Evolutionary conservation across 768 basidiomycete genomes (phyloP), one percentile per base, ranked within the genome.

Genomic region (Auriscalpium vulgare): DNA sequence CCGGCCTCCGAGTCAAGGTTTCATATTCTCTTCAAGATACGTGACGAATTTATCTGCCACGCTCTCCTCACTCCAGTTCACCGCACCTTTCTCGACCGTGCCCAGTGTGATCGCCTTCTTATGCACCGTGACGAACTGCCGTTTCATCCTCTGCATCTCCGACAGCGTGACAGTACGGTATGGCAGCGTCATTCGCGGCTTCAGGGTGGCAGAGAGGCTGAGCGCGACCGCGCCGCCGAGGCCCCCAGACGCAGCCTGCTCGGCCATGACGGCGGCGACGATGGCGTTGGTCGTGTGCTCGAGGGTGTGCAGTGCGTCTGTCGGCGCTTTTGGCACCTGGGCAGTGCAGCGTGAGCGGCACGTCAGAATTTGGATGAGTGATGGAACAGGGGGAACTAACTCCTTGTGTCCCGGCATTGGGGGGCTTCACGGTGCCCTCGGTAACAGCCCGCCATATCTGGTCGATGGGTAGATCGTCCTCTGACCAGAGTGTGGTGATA

Each of bases 111-210:
- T 85, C 8, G 91, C 91, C 63, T 91, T 93, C 67, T 88, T 91
- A 68, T 97, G 93, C 37, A 91, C 78, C 4, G 82, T 81, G 36
- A 95, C 87, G 65, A 95, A 98, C 68, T 97, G 94, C 45, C 95
- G 78, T 68, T 95, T 97, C 45, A 88, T 72, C 34, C 95, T 78
- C 68, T 95, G 94, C 54, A 97, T 75, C 71, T 95, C 92, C 0
- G 89, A 84, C 7, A 97, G 76, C 38, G 93, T 92, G 34, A 97
- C 61, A 56, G 77, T 78, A 7, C 90, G 84, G 40, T 79, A 66
- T 0, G 91, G 89, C 16, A 95, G 79, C 11, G 71, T 74, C 50
- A 95, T 71, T 10, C 70, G 67, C n/a, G 78, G 58, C 62, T 71
- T 74, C 40, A 77, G 55, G 16, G 67, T 66, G 49, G 75, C 63